phyloP scores from a whole-genome alignment of 2,329 filamentous ascomycete genomes.

The Sporothrix curviconia region DNA sequence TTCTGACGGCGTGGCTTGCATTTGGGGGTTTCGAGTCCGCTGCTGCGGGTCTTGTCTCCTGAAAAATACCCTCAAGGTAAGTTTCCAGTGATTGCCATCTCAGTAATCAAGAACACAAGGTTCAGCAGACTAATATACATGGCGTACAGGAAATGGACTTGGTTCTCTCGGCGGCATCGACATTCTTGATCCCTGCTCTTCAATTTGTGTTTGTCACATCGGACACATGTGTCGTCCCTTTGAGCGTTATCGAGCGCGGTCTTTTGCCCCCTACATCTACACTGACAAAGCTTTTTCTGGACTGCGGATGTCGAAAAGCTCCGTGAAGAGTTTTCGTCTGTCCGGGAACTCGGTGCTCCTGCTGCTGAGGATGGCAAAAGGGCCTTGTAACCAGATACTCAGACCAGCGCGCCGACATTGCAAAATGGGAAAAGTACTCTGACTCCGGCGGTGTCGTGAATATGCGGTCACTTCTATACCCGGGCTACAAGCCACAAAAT shows the following conservation, averaged over 20 bases:
- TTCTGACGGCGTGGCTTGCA: slow-evolving; percentile 49
- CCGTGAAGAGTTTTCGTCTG: slow-evolving; percentile 55
- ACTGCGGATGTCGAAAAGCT: slow-evolving; percentile 56
- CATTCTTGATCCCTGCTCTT: slow-evolving; percentile 59
- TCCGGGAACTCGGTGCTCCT: slow-evolving; percentile 59
- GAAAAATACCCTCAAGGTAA: slow-evolving; percentile 58
- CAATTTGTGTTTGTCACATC: slow-evolving; percentile 60
- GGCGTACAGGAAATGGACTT: slow-evolving; percentile 66
- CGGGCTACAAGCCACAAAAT: neutral
- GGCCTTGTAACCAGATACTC: slow-evolving; percentile 60
- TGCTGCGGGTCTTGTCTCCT: slow-evolving; percentile 62
- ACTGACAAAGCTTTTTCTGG: slow-evolving; percentile 61
- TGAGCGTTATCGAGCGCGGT: slow-evolving; percentile 46
- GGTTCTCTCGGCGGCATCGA: slow-evolving; percentile 52
- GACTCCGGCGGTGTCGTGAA: slow-evolving; percentile 34
- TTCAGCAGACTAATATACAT: too few relatives aligned
- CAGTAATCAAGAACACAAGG: too few relatives aligned
- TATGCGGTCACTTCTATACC: slow-evolving; percentile 30
- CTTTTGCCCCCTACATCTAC: slow-evolving; percentile 41
- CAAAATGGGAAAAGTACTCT: slow-evolving; percentile 72
- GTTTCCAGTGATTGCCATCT: slow-evolving; percentile 18
- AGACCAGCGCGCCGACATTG: slow-evolving; percentile 52
- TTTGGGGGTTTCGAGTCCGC: slow-evolving; percentile 66
- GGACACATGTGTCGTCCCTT: slow-evolving; percentile 53
- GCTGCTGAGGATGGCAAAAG: slow-evolving; percentile 70